phyloP scores from a whole-genome alignment of 2,329 filamentous ascomycete species.

The Claviceps arundinis region DNA sequence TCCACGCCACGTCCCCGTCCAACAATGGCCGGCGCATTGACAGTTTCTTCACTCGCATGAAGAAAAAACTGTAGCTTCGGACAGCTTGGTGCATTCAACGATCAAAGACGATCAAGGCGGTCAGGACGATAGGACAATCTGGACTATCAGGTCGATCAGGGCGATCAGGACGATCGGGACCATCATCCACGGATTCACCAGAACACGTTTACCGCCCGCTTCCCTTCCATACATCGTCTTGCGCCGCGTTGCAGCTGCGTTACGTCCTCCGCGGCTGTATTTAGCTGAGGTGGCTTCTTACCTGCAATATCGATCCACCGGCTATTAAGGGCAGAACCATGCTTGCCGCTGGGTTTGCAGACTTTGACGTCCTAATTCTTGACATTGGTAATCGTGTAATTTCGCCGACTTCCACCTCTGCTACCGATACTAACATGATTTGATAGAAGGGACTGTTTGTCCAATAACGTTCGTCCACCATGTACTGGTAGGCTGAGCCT shows the following conservation, averaged over 20 bases:
- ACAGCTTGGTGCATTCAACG: background rate
- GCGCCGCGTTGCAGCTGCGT: no score
- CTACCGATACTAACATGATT: conserved; percentile 1
- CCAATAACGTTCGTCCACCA: conserved; percentile 78
- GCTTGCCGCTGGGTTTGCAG: conserved; percentile 11
- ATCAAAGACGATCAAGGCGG: background rate
- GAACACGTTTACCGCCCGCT: background rate
- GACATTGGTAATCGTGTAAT: conserved; percentile 21
- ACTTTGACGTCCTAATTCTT: conserved; percentile 21
- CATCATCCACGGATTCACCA: background rate
- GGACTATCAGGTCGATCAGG: background rate
- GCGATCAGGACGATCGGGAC: background rate
- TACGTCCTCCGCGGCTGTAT: no score
- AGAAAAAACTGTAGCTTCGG: background rate
- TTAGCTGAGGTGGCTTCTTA: no score
- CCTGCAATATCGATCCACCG: no score
- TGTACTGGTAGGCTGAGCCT: conserved; percentile 51
- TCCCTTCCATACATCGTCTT: background rate
- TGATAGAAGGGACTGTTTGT: conserved; percentile 65
- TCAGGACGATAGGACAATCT: background rate
- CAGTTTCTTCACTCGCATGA: background rate
- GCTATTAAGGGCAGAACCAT: background rate
- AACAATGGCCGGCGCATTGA: background rate
- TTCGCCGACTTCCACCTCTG: conserved; percentile 1
- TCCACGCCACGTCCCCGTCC: background rate